Base-by-base conservation (phyloP, 257 asterid genomes). In the Eucommia ulmoides region DNA sequence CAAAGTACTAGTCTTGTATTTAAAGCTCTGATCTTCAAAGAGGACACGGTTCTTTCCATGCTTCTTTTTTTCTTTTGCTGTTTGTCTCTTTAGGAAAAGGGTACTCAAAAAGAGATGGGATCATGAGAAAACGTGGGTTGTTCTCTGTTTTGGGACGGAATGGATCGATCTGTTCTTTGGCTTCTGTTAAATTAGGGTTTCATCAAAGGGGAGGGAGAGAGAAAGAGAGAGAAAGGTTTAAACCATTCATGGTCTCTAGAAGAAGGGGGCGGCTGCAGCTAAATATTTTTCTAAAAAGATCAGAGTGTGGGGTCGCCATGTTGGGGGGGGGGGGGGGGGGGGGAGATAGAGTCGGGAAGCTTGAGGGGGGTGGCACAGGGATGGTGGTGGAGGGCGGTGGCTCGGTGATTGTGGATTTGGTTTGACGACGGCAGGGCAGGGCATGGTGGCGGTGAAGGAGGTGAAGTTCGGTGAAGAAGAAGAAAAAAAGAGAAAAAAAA, bases 271-370 rank as follows among this genome's bases (percentile, higher is more conserved):
- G 65, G 70, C 58, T 76, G 66, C 46, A 65, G 64, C 65, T 62
- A 23, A 51, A 48, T 67, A 48, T 75, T 68, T 65, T 75, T 69
- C 68, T 61, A 44, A 53, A 72, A 42, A 38, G 75, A 73, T 65
- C 61, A 59, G 62, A 48, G n/a, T n/a, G 88, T 82, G 81, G 83
- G 93, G 85, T 62, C 64, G 60, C 73, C 74, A 68, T 66, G 74
- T 52, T 49, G 45, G 73, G 45, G 35, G 48, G 53, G 50, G 55
- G 24, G 12, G 12, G 67, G 38, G 47, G 44, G 64, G 47, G 11
- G 50, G 60, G n/a, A n/a, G n/a, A n/a, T n/a, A n/a, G n/a, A n/a
- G n/a, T n/a, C n/a, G n/a, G n/a, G n/a, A n/a, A n/a, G n/a, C n/a
- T n/a, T n/a, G n/a, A n/a, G n/a, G n/a, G n/a, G n/a, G n/a, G n/a